Base-by-base conservation (phyloP, 169 alveolate species). In the Miamiensis avidus region DNA sequence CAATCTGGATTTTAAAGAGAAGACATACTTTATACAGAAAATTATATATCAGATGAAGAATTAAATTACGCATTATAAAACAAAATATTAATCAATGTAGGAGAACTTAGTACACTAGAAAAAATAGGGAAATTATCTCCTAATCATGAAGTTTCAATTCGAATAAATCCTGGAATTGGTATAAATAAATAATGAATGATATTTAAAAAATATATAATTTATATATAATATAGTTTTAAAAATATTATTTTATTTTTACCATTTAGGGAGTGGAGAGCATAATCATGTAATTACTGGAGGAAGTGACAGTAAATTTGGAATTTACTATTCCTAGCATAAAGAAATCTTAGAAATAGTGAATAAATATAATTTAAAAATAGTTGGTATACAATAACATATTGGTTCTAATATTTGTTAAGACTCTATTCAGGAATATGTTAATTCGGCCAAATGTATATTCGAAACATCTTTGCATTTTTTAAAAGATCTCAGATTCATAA, bases 311-410 rank as follows among this genome's bases (percentile, higher is more conserved):
- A 87, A 87, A 73, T 87, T 87, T 76, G 91, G 91, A 31, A 87
- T 87, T 29, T 31, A 82, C 32, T 73, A 76, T 11, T 33, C 32
- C 6, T 65, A 85, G 75, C 76, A 64, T n/a, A 82, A 82, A 69
- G 76, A 87, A 78, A 31, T 82, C 0, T 26, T n/a, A 28, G 34
- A 82, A 34, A 72, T 82, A n/a, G 72, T 78, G 0, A 20, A 82
- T n/a, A 79, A 85, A 16, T 27, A 86, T 29, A 74, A 76, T 30
- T 79, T 88, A 25, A 76, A 83, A 74, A 78, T 88, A n/a, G 78
- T 78, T 29, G 89, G 89, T 34, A 77, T 88, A 15, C 91, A 88
- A 64, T 31, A 83, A 78, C 91, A 88, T 30, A 83, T 88, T 69
- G 91, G 91, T 15, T 79, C 88, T 72, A 79, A 83, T 75, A 82